These are phyloP conservation scores for Platanus orientalis DNA, from an alignment of 164 flowering plant species.

Conservation along the genomic window DNA sequence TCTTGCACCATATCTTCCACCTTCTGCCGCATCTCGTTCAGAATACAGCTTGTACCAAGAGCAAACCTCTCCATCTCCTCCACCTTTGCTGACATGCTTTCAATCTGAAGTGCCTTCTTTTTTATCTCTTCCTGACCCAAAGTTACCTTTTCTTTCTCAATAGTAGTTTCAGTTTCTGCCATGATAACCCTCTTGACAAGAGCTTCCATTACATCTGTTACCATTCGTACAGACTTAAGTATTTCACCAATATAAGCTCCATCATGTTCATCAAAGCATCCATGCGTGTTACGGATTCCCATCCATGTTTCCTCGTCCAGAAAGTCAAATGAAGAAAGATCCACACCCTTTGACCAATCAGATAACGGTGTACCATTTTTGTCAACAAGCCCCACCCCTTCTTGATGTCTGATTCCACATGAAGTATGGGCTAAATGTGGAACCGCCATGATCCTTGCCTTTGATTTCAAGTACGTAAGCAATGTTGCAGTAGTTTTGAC, in stretches of 20 bases:
- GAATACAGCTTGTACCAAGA: conserved; percentile 59
- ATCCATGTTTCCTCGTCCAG: conserved; percentile 47
- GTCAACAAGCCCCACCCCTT: conserved; percentile 75
- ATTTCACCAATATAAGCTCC: conserved; percentile 59
- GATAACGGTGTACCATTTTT: conserved; percentile 59
- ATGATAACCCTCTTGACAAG: conserved; percentile 76
- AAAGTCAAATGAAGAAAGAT: conserved; percentile 52
- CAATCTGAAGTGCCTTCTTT: conserved; percentile 69
- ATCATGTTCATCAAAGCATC: conserved; percentile 58
- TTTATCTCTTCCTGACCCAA: conserved; percentile 79
- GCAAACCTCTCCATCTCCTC: conserved; percentile 95
- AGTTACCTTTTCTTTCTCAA: conserved; percentile 76
- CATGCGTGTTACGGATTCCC: conserved; percentile 31
- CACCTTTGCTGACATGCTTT: conserved; percentile 78
- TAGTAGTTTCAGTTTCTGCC: conserved; percentile 82
- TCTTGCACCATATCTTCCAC: conserved; percentile 96
- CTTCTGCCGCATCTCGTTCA: conserved; percentile 86
- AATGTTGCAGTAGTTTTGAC: conserved; percentile 70
- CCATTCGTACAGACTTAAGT: conserved; percentile 69
- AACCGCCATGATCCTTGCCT: conserved; percentile 64
- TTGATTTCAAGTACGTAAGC: conserved; percentile 73
- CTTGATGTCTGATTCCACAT: conserved; percentile 65
- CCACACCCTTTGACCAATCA: conserved; percentile 61
- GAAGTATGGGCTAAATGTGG: conserved; percentile 74
- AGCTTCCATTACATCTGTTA: conserved; percentile 79